phyloP scores from a whole-genome alignment of 2,329 filamentous ascomycete genomes.

The Diaporthe caulivora region DNA sequence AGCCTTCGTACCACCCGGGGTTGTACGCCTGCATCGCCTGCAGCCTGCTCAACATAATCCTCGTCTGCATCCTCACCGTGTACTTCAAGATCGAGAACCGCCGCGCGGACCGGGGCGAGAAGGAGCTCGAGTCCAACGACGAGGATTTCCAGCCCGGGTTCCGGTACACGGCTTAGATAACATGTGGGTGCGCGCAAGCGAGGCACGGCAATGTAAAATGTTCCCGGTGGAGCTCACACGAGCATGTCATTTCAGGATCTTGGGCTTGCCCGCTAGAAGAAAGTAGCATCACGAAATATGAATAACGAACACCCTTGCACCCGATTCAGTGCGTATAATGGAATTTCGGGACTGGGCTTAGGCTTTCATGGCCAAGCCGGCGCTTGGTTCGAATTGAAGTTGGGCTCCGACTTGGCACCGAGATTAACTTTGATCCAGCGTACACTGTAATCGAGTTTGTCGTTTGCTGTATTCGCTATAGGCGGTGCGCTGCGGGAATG shows the following conservation, averaged over 20 bases:
- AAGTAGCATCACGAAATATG: background rate
- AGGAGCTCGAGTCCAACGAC: slow-evolving; percentile 62
- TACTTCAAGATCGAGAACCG: slow-evolving; percentile 59
- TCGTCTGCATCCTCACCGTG: slow-evolving; percentile 57
- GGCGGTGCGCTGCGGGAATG: background rate
- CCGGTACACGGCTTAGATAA: slow-evolving; percentile 51
- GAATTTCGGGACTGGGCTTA: background rate
- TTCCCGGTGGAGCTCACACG: background rate
- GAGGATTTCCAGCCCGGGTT: slow-evolving; percentile 56
- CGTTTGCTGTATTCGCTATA: background rate
- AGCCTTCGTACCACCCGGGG: slow-evolving; percentile 65
- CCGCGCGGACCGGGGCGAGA: slow-evolving; percentile 66
- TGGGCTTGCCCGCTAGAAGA: background rate
- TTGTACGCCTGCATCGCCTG: slow-evolving; percentile 68
- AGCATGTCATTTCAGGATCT: background rate
- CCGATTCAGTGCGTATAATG: background rate
- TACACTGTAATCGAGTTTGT: background rate
- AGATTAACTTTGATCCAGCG: background rate
- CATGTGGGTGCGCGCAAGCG: background rate
- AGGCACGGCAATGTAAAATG: background rate
- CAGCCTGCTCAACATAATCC: slow-evolving; percentile 58
- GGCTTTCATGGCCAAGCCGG: background rate
- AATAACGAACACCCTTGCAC: background rate
- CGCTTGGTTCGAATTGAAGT: background rate
- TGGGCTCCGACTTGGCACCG: slow-evolving; percentile 2